Evolutionary conservation across 148 eudicot species (phyloP).

Genomic region (Chenopodium album): DNA sequence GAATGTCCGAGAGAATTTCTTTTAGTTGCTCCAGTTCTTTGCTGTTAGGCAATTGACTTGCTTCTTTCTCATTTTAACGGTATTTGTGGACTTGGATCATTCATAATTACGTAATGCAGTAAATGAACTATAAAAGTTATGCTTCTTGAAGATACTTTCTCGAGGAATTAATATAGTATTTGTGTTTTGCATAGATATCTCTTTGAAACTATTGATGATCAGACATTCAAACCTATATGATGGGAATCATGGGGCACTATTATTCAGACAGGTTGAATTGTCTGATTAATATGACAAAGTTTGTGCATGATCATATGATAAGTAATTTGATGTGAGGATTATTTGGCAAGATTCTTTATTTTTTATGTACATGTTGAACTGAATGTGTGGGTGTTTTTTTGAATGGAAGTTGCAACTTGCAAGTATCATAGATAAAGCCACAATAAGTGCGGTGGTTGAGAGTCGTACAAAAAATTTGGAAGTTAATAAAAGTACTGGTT

Average conservation of each 20-base stretch:
- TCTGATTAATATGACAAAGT: not conserved
- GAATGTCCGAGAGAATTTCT: not conserved
- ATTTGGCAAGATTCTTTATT: too few species aligned
- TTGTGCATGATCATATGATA: not conserved
- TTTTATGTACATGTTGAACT: too few species aligned
- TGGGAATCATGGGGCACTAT: not conserved
- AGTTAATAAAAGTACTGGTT: too few species aligned
- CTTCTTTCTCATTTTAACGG: not conserved
- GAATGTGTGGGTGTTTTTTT: too few species aligned
- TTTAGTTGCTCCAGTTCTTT: not conserved
- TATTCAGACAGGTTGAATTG: not conserved
- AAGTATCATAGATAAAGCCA: too few species aligned
- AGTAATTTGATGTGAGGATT: too few species aligned
- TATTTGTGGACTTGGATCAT: not conserved
- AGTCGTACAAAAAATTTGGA: too few species aligned
- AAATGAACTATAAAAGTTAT: not conserved
- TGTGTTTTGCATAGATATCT: not conserved
- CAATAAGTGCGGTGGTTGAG: too few species aligned
- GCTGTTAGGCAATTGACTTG: not conserved
- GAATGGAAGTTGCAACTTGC: too few species aligned
- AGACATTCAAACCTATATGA: not conserved
- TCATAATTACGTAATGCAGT: not conserved
- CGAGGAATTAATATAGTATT: not conserved
- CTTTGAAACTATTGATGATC: not conserved
- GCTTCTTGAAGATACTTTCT: not conserved